Evolutionary conservation across 176 grass and related monocot species (phyloP), one percentile per base, ranked within the genome.

Genomic region (Raddia guianensis): DNA sequence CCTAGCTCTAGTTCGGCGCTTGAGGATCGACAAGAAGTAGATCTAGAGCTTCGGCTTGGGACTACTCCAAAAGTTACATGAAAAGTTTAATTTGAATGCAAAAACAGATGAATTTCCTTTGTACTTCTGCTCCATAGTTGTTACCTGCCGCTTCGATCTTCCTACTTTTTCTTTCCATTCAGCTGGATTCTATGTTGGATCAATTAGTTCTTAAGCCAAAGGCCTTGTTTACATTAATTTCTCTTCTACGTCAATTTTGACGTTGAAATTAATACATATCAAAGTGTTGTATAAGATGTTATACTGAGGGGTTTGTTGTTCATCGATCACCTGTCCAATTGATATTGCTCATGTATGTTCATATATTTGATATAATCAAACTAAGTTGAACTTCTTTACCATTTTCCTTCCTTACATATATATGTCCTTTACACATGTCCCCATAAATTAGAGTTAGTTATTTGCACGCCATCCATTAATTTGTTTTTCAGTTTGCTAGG

Each of bases 31-130:
- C 88, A 91, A 67, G 40, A 32, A 37, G 54, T 94, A 77, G 91
- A 94, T 94, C 88, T 94, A 33, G 91, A 94, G 74, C 88, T 94
- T 57, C 91, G 91, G 83, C 91, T 94, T 70, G 88, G 88, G 37
- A 73, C 59, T 71, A 82, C 72, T 62, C 91, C 86, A 64, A 84
- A 86, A 89, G 57, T 80, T 86, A 77, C 60, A 83, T 71, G 35
- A 67, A 66, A 65, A 27, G 55, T 56, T 70, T 42, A 51, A 44
- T 66, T 16, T 72, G 8, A 67, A 75, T 82, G 69, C 67, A 68
- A 70, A 55, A 64, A 75, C 32, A 34, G 7, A 9, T 57, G 49
- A 45, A 57, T 44, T 44, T 19, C 0, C 45, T 64, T 76, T 63
- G 18, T 63, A 43, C 40, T 42, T 55, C 49, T 71, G 14, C 47